Base-by-base conservation (phyloP, 257 asterid species). In the Plantago ovata region DNA sequence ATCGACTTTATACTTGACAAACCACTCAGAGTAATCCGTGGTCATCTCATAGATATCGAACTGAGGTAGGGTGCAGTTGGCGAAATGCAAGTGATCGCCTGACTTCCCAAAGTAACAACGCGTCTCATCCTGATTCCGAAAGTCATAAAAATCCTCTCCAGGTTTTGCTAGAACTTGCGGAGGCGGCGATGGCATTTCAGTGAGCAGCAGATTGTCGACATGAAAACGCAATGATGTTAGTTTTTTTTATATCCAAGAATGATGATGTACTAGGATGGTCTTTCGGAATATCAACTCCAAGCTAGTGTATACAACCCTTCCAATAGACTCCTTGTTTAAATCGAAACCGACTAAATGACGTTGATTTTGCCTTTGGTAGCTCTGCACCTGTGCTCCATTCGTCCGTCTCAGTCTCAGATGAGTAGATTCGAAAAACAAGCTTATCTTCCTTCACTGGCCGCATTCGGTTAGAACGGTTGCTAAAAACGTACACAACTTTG, bases 21-120 rank as follows among this genome's bases (percentile, higher is more conserved):
- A 62, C 77, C 77, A 67, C 12, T 52, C 70, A 1, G 73, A 67
- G 15, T 62, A 67, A 45, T 67, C 78, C 18, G 21, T 58, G 19
- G 28, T 39, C 70, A 67, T 45, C 56, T 72, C 74, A 46, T 63
- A 68, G 8, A 58, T 40, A 48, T 38, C 46, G 14, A 72, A 63
- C 22, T 23, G 43, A 9, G 54, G 53, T 0, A 50, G 14, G 3
- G 11, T 38, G 1, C 13, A 42, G n/a, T 59, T 59, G 55, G 63
- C 60, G 11, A 52, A 40, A 47, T 70, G 67, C 15, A 75, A 22
- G 53, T 66, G 74, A 33, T 20, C 68, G 15, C 59, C 40, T 3
- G 80, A 75, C 61, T 62, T 71, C 8, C 73, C 74, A 9, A 66
- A 66, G 58, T 66, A 70, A 19, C 23, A 15, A 13, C 38, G 12